A percentile compares a stretch with the other conserved stretches of the same genome.
These are phyloP conservation scores for Nasturtium officinale DNA, from an alignment of 345 rosid genomes.

Conservation along the genomic window DNA sequence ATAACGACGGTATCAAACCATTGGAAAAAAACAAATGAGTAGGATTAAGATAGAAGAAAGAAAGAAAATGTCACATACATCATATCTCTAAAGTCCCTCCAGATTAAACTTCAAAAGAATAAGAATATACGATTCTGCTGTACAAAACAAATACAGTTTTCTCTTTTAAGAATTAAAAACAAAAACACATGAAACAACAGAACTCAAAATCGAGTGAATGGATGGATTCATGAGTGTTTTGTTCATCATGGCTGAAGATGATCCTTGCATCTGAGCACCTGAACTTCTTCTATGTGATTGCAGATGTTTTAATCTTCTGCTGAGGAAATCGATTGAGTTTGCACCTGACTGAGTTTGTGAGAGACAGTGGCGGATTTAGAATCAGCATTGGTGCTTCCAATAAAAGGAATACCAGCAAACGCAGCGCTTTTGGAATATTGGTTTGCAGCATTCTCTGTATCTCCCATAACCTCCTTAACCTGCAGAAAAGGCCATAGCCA, in stretches of 20 bases:
- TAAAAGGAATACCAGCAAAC: conserved; percentile 71
- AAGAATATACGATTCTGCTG: conserved; percentile 45
- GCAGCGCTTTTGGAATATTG: conserved; percentile 74
- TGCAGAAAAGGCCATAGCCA: conserved; percentile 37
- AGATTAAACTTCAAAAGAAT: conserved; percentile 53
- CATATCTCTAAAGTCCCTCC: conserved; percentile 27
- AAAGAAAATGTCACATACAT: conserved; percentile 38
- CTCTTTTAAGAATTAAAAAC: not conserved
- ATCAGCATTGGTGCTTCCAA: conserved; percentile 90
- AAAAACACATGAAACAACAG: not conserved
- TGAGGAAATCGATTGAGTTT: conserved; percentile 76
- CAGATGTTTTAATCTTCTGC: conserved; percentile 61
- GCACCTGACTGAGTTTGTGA: conserved; percentile 76
- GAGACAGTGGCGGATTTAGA: conserved; percentile 85
- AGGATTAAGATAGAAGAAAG: conserved; percentile 27
- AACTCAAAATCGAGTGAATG: not conserved
- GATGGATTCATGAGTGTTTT: conserved; percentile 22
- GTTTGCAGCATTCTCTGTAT: conserved; percentile 62
- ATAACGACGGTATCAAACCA: not conserved
- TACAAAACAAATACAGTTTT: conserved; percentile 48
- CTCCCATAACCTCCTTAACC: conserved; percentile 80
- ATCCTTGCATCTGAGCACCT: conserved; percentile 51
- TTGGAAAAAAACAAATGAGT: conserved; percentile 4
- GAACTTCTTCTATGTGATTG: conserved; percentile 58
- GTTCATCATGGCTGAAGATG: conserved; percentile 47